A percentile compares a stretch with the other conserved stretches of the same genome.
phyloP scores from a whole-genome alignment of 495 filamentous ascomycete species.

The Podospora didyma region DNA sequence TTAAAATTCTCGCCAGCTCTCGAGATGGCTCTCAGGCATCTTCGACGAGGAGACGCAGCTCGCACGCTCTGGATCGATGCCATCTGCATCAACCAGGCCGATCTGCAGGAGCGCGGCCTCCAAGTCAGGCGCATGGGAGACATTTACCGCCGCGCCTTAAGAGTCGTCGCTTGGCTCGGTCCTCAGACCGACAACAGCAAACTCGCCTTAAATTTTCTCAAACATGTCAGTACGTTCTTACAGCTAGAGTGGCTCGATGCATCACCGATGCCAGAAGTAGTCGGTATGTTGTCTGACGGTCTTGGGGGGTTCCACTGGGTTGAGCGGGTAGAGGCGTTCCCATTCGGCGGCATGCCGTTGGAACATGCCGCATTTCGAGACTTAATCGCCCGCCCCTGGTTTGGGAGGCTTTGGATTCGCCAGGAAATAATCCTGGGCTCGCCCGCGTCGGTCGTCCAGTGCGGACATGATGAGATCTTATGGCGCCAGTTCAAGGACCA shows the following conservation, averaged over 20 bases:
- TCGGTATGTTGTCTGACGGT: not conserved
- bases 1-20: not conserved
- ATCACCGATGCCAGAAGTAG: not conserved
- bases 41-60: not conserved
- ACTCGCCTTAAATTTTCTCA: not conserved
- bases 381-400: not conserved
- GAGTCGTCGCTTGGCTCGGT: not conserved
- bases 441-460: not conserved
- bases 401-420: not conserved
- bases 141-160: not conserved
- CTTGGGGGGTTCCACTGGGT: not conserved
- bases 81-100: too few relatives aligned
- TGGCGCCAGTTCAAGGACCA: not conserved
- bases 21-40: not conserved
- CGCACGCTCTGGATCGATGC: slow-evolving; percentile 3
- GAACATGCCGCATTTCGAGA: not conserved
- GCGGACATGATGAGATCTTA: not conserved
- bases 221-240: not conserved
- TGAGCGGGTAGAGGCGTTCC: not conserved
- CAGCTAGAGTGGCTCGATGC: not conserved
- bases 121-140: slow-evolving; percentile 2
- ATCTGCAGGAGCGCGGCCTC: slow-evolving; percentile 1
- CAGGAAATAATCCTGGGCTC: not conserved
- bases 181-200: not conserved
- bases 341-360: not conserved